Evolutionary conservation across 257 asterid species (phyloP).

Genomic region (Scutellaria galericulata): DNA sequence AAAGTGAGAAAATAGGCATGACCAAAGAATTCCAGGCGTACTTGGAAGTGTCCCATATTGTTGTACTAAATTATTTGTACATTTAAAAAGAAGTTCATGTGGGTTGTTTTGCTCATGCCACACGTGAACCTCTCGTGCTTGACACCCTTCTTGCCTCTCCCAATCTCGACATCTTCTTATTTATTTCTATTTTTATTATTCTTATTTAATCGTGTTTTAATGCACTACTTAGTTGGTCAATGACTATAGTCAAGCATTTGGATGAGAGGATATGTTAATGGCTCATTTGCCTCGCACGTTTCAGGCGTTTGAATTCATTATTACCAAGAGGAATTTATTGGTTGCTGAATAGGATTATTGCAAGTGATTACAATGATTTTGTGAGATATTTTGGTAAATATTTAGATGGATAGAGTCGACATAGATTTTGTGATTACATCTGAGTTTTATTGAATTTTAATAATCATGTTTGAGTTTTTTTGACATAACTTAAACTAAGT

Average conservation of each 20-base stretch:
- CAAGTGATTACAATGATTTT: neutral
- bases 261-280: neutral
- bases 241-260: neutral
- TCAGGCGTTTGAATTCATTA: neutral
- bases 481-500: neutral
- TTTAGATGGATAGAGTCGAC: neutral
- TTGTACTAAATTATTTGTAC: conserved; percentile 29
- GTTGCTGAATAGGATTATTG: neutral
- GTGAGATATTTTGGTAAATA: neutral
- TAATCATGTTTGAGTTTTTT: neutral
- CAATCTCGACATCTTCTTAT: conserved; percentile 38
- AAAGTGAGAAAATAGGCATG: neutral
- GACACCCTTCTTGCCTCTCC: conserved; percentile 35
- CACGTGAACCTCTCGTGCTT: conserved; percentile 77
- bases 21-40: conserved; percentile 23
- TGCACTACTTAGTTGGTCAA: conserved; percentile 7
- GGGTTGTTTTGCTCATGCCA: conserved; percentile 43
- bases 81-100: conserved; percentile 17
- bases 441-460: neutral
- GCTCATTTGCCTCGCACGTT: conserved; percentile 1
- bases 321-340: neutral
- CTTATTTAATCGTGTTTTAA: conserved; percentile 8
- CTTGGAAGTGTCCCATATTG: conserved; percentile 44
- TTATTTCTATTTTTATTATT: conserved; percentile 14
- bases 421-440: neutral